Evolutionary conservation across 2,329 filamentous ascomycete genomes (phyloP).

Genomic region (Aspergillus sp.): DNA sequence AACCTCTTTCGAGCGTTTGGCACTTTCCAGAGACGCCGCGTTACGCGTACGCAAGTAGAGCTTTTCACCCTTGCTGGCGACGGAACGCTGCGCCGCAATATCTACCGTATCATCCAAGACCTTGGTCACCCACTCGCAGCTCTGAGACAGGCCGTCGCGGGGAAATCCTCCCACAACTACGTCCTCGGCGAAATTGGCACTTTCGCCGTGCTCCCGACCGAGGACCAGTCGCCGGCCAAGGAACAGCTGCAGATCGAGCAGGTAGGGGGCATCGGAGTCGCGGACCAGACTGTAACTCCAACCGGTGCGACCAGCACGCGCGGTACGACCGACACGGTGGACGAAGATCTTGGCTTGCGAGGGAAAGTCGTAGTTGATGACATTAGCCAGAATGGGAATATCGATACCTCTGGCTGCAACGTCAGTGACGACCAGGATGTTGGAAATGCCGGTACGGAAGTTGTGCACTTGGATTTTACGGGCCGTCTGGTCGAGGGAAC

Average conservation of each 20-base stretch:
- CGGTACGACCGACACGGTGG: slow-evolving; percentile 93
- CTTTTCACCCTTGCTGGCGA: slow-evolving; percentile 86
- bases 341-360: slow-evolving; percentile 96
- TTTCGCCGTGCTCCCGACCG: slow-evolving; percentile 63
- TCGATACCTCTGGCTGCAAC: slow-evolving; percentile 96
- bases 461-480: slow-evolving; percentile 89
- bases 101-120: slow-evolving; percentile 74
- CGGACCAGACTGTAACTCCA: slow-evolving; percentile 95
- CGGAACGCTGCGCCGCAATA: slow-evolving; percentile 67
- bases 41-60: slow-evolving; percentile 89
- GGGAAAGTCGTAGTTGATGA: slow-evolving; percentile 98
- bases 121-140: slow-evolving; percentile 82
- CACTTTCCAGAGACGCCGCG: slow-evolving; percentile 85
- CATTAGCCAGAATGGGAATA: slow-evolving; percentile 92
- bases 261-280: slow-evolving; percentile 84
- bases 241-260: slow-evolving; percentile 92
- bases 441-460: slow-evolving; percentile 79
- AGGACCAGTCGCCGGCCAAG: slow-evolving; percentile 80
- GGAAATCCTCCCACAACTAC: slow-evolving; percentile 78
- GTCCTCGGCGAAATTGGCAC: slow-evolving; percentile 75
- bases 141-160: slow-evolving; percentile 71
- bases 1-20: slow-evolving; percentile 79
- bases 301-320: slow-evolving; percentile 85
- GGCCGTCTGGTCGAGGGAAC: slow-evolving; percentile 89
- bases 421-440: slow-evolving; percentile 93